Evolutionary conservation across 805 yeast genomes (phyloP), one percentile per base, ranked within the genome.

Genomic region (Yarrowia sp.): DNA sequence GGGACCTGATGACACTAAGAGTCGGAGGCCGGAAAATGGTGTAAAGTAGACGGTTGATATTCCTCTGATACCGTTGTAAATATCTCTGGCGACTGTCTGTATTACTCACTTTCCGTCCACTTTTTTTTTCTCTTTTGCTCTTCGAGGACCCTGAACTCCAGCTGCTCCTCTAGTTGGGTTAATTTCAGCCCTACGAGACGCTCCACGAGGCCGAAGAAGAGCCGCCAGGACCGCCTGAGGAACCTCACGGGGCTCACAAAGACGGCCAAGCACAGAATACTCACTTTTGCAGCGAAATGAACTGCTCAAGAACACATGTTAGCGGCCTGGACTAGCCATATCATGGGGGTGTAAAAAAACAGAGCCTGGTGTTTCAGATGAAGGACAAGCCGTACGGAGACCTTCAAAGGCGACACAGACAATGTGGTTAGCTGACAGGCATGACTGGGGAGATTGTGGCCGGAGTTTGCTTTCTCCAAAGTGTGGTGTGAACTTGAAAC

Each of bases 1-100:
- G 41, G 58, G 58, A 33, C 58, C 54, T 32, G 38, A 32, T 33
- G 58, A 51, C 32, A 28, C 58, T 51, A 38, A 35, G 43, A 9
- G 17, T 36, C 17, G 21, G 5, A 21, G 22, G 43, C 4, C 1
- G 43, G 9, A 19, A 38, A 38, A 3, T 9, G 22, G 24, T 6
- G 16, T n/a, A 35, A 35, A 26, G 8, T 5, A 8, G 8, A 26
- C 8, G 8, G 30, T 8, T n/a, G n/a, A n/a, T n/a, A n/a, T n/a
- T n/a, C n/a, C n/a, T n/a, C n/a, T n/a, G n/a, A n/a, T n/a, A n/a
- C n/a, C n/a, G n/a, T n/a, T n/a, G 33, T 30, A 30, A 30, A 14
- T 9, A 10, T 30, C 33, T 8, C 9, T n/a, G n/a, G n/a, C n/a
- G n/a, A n/a, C n/a, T n/a, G n/a, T 12, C 36, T 14, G 8, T 33